Conservation (phyloP, 192 early-diverging fungal genomes). For the Backusella luteola region DNA sequence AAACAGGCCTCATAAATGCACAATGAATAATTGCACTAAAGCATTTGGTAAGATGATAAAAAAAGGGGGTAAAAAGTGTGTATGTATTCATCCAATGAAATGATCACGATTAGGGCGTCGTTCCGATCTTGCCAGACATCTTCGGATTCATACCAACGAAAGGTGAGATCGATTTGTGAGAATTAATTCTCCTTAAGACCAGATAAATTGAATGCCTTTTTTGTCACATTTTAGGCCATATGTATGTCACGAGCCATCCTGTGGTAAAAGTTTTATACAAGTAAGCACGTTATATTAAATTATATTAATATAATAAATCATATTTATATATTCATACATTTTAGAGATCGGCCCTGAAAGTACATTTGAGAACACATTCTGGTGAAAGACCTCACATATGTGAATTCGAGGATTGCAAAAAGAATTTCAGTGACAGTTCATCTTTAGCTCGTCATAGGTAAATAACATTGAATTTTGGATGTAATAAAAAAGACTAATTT, state of each 20-base stretch:
- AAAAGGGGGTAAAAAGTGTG: background rate
- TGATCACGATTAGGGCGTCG: conserved; percentile 41
- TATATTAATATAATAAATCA: background rate
- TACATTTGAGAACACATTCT: conserved; percentile 77
- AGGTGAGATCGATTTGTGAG: conserved; percentile 39
- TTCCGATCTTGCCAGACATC: conserved; percentile 76
- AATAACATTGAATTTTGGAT: background rate
- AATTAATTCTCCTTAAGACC: background rate
- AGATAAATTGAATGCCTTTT: conserved; percentile 1
- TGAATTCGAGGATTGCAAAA: conserved; percentile 66
- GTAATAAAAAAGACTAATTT: background rate
- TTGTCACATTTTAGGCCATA: conserved; percentile 53
- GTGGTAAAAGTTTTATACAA: conserved; percentile 82
- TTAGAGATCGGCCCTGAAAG: conserved; percentile 76
- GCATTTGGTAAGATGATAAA: conserved; percentile 48
- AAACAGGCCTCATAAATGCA: conserved; percentile 58
- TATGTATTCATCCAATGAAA: background rate
- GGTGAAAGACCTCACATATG: conserved; percentile 76
- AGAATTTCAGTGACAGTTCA: conserved; percentile 76
- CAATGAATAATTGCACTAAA: conserved; percentile 64
- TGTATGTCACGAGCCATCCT: conserved; percentile 58
- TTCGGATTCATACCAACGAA: conserved; percentile 79
- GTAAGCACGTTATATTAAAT: conserved; percentile 10
- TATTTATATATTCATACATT: background rate
- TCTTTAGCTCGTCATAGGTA: conserved; percentile 75